These are phyloP conservation scores for Mycena chlorophos DNA, from an alignment of 768 basidiomycete genomes.

Conservation along the genomic window DNA sequence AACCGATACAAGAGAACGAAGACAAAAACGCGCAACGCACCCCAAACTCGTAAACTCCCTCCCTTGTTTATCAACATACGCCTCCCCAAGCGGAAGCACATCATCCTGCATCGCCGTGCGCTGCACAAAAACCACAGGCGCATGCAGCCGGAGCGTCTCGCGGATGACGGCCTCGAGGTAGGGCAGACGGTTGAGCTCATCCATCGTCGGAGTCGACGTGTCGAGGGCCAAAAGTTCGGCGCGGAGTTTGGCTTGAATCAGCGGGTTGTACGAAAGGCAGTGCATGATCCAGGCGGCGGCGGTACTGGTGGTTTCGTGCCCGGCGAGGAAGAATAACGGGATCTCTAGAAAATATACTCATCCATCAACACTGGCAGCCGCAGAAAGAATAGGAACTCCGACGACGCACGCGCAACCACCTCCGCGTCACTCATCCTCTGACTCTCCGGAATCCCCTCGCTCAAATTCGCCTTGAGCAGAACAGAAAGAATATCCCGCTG, in stretches of 20 bases:
- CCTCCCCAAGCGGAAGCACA: constrained; percentile 48
- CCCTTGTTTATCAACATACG: constrained; percentile 46
- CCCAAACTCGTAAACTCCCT: constrained; percentile 37
- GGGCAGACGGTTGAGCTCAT: constrained; percentile 34
- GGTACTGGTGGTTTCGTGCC: constrained; percentile 41
- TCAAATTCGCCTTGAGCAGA: constrained; percentile 50
- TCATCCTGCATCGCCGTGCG: constrained; percentile 54
- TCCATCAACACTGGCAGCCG: background rate
- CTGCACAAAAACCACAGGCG: constrained; percentile 47
- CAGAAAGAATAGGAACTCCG: constrained; percentile 27
- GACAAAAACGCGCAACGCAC: constrained; percentile 4
- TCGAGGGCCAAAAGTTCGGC: background rate
- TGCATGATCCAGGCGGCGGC: constrained; percentile 43
- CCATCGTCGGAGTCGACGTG: background rate
- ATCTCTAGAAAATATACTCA: constrained; percentile 32
- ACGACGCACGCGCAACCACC: constrained; percentile 29
- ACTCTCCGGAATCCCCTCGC: constrained; percentile 41
- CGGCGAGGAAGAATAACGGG: constrained; percentile 44
- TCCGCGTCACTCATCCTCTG: constrained; percentile 47
- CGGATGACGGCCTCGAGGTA: constrained; percentile 45
- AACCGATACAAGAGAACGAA: background rate
- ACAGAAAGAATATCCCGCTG: constrained; percentile 46
- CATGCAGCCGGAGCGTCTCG: constrained; percentile 57
- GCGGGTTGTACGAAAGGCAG: constrained; percentile 28
- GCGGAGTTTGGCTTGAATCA: background rate